Conservation (phyloP, 2,329 filamentous ascomycete species). For the Sphaerulina musiva region DNA sequence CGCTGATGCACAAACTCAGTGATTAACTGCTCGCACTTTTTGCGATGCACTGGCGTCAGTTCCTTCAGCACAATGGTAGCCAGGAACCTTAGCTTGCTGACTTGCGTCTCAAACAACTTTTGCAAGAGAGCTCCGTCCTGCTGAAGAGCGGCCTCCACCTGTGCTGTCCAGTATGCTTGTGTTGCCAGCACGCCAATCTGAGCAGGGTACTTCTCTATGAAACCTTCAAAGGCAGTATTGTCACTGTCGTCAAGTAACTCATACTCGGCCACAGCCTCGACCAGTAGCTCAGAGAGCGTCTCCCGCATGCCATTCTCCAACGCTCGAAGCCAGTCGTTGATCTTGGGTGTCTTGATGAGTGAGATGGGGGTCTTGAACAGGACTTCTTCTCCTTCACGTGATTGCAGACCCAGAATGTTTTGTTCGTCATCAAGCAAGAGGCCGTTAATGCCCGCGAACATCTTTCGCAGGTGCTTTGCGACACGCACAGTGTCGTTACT, state of each 20-base stretch:
- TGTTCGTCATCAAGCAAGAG: conserved; percentile 85
- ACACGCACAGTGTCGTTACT: conserved; percentile 95
- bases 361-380: conserved; percentile 85
- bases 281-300: conserved; percentile 82
- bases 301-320: conserved; percentile 90
- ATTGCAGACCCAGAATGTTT: conserved; percentile 85
- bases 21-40: conserved; percentile 97
- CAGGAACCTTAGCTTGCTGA: conserved; percentile 76
- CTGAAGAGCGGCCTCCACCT: conserved; percentile 70
- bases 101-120: conserved; percentile 70
- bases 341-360: conserved; percentile 84
- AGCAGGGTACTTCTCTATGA: conserved; percentile 77
- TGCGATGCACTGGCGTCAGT: conserved; percentile 75
- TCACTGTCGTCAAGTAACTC: conserved; percentile 64
- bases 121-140: conserved; percentile 64
- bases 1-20: conserved; percentile 98
- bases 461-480: conserved; percentile 98
- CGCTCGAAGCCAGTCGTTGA: conserved; percentile 97
- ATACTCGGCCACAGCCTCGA: conserved; percentile 79
- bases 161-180: conserved; percentile 87
- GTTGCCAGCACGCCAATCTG: conserved; percentile 94
- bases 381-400: conserved; percentile 89
- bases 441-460: conserved; percentile 95
- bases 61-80: conserved; percentile 86
- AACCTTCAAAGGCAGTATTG: conserved; percentile 63